Percentiles rank a stretch among this genome's conserved stretches.
Evolutionary conservation across 129 eudicot genomes (phyloP).

Genomic region (Lactuca sativa): DNA sequence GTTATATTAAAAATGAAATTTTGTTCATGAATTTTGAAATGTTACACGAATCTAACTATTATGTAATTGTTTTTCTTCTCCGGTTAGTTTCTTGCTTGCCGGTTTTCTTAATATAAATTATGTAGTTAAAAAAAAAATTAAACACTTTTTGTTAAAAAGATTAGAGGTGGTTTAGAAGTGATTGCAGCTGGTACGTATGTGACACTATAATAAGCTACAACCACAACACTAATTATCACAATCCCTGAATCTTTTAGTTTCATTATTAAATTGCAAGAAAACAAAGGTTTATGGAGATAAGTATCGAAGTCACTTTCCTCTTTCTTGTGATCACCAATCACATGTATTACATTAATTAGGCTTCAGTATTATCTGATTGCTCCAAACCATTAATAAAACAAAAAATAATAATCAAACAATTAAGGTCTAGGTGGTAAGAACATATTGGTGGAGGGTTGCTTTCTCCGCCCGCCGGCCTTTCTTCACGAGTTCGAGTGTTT

Average conservation of each 20-base stretch:
- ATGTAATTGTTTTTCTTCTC: no score
- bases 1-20: no score
- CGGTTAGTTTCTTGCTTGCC: no score
- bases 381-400: not conserved
- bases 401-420: not conserved
- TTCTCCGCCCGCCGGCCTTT: slow-evolving; percentile 26
- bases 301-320: slow-evolving; percentile 36
- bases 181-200: slow-evolving; percentile 29
- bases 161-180: slow-evolving; percentile 27
- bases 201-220: slow-evolving; percentile 23
- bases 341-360: slow-evolving; percentile 20
- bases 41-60: no score
- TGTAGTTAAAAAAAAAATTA: no score
- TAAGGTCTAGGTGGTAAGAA: slow-evolving; percentile 20
- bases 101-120: no score
- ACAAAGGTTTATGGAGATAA: slow-evolving; percentile 31
- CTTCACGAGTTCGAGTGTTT: slow-evolving; percentile 1
- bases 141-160: not conserved
- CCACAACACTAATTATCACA: slow-evolving; percentile 33
- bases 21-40: no score
- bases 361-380: slow-evolving; percentile 18
- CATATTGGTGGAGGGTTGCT: slow-evolving; percentile 27
- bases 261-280: slow-evolving; percentile 25
- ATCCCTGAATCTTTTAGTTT: slow-evolving; percentile 8
- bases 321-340: slow-evolving; percentile 44